A percentile compares a stretch with the other conserved stretches of the same genome.
phyloP scores from a whole-genome alignment of 805 yeast species.

The Cyberlindnera meyerae region DNA sequence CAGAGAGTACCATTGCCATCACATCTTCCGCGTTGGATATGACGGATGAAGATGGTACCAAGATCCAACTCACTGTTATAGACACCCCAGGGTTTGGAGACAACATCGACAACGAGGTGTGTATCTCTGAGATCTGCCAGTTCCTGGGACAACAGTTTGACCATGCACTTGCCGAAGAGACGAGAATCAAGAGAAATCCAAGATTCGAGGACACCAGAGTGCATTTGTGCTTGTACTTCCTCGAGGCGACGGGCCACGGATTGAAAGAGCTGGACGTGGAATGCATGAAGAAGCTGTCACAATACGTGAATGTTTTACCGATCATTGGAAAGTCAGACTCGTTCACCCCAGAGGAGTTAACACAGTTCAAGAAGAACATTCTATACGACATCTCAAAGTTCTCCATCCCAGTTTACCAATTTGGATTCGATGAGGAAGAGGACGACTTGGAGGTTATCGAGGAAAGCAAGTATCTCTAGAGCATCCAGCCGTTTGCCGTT shows the following conservation, averaged over 20 bases:
- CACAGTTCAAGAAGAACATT: constrained; percentile 54
- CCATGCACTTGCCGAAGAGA: constrained; percentile 77
- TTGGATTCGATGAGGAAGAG: constrained; percentile 65
- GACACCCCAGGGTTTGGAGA: constrained; percentile 84
- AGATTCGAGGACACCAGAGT: constrained; percentile 73
- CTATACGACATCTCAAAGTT: constrained; percentile 58
- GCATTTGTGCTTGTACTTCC: constrained; percentile 66
- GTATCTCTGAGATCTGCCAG: constrained; percentile 59
- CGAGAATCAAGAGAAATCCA: constrained; percentile 82
- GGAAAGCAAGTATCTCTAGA: constrained; percentile 58
- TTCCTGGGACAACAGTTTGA: constrained; percentile 76
- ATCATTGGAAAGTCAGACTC: constrained; percentile 68
- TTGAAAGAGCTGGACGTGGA: constrained; percentile 67
- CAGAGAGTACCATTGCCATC: constrained; percentile 73
- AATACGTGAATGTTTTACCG: constrained; percentile 71
- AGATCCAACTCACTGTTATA: constrained; percentile 51
- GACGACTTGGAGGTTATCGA: constrained; percentile 66
- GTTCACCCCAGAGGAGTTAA: constrained; percentile 57
- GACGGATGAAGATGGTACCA: constrained; percentile 55
- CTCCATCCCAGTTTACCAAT: constrained; percentile 72
- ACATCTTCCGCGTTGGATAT: constrained; percentile 62
- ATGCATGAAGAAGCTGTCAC: constrained; percentile 65
- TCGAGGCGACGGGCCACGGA: constrained; percentile 77
- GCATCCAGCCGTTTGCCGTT: constrained; percentile 72
- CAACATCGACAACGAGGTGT: constrained; percentile 58